Percentiles rank a stretch among this genome's conserved stretches.
These are phyloP conservation scores for Veloporphyrellus conicus DNA, from an alignment of 1,284 basidiomycete species.

Conservation along the genomic window DNA sequence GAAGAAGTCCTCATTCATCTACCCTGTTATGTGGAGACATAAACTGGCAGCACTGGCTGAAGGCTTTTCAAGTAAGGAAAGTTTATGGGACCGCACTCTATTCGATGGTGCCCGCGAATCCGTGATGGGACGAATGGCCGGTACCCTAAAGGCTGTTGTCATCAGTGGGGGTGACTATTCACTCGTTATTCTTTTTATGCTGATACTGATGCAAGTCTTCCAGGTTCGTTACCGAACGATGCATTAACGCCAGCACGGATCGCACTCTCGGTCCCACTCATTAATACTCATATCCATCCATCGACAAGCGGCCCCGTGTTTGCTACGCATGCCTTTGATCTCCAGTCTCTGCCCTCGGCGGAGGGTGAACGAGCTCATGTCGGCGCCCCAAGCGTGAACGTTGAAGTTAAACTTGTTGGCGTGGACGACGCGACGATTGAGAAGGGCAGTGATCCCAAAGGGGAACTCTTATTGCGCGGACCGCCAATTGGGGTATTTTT, in stretches of 20 bases:
- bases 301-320: slow-evolving; percentile 64
- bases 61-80: slow-evolving; percentile 69
- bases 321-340: slow-evolving; percentile 69
- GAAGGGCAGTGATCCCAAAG: slow-evolving; percentile 53
- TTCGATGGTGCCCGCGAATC: slow-evolving; percentile 61
- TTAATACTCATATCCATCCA: slow-evolving; percentile 58
- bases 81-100: slow-evolving; percentile 72
- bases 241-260: slow-evolving; percentile 58
- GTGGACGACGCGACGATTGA: slow-evolving; percentile 63
- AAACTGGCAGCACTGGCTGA: slow-evolving; percentile 61
- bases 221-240: slow-evolving; percentile 37
- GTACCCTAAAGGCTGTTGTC: slow-evolving; percentile 57
- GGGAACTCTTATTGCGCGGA: slow-evolving; percentile 46
- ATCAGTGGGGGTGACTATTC: slow-evolving; percentile 56
- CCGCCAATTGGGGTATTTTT: slow-evolving; percentile 54
- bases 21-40: slow-evolving; percentile 65
- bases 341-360: slow-evolving; percentile 57
- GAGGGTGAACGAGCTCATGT: slow-evolving; percentile 48
- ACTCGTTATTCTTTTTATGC: not conserved
- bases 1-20: slow-evolving; percentile 48
- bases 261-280: slow-evolving; percentile 66
- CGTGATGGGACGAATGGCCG: slow-evolving; percentile 55
- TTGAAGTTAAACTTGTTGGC: slow-evolving; percentile 65
- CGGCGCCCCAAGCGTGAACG: slow-evolving; percentile 69
- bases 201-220: slow-evolving; percentile 17